Evolutionary conservation across 2,329 filamentous ascomycete genomes (phyloP).

Genomic region (Pestalotiopsis sp.): DNA sequence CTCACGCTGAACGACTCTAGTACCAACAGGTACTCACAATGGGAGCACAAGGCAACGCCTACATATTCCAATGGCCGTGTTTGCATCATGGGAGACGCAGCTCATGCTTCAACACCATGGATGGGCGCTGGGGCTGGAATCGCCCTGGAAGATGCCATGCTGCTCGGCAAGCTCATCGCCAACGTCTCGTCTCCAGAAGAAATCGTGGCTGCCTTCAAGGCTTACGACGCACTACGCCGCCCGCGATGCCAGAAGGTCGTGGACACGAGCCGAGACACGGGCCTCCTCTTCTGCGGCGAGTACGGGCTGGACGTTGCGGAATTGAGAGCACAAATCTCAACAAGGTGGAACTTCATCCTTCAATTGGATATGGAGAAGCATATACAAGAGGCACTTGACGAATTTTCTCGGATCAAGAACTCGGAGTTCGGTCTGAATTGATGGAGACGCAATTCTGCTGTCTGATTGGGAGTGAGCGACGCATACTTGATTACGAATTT

Average conservation of each 20-base stretch:
- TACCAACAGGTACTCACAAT: neutral
- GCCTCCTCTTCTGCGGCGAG: neutral
- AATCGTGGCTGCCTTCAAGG: neutral
- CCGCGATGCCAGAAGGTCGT: neutral
- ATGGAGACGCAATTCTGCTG: neutral
- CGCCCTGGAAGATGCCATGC: neutral
- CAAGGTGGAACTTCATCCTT: neutral
- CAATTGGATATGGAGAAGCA: neutral
- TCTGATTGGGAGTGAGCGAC: too few species aligned
- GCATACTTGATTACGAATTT: too few species aligned
- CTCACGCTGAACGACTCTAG: neutral
- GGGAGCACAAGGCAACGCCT: neutral
- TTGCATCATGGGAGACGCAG: neutral
- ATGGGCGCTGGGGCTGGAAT: neutral
- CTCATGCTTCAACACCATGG: neutral
- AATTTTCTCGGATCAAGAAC: neutral
- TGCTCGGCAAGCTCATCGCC: neutral
- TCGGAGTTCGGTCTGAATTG: neutral
- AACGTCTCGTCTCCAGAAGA: neutral
- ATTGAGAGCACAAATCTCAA: neutral
- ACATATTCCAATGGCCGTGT: neutral
- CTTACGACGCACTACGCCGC: neutral
- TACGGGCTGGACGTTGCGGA: neutral
- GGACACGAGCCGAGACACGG: neutral
- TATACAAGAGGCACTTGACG: neutral